phyloP scores from a whole-genome alignment of 352 stramenopile species.

The Albugo candida region DNA sequence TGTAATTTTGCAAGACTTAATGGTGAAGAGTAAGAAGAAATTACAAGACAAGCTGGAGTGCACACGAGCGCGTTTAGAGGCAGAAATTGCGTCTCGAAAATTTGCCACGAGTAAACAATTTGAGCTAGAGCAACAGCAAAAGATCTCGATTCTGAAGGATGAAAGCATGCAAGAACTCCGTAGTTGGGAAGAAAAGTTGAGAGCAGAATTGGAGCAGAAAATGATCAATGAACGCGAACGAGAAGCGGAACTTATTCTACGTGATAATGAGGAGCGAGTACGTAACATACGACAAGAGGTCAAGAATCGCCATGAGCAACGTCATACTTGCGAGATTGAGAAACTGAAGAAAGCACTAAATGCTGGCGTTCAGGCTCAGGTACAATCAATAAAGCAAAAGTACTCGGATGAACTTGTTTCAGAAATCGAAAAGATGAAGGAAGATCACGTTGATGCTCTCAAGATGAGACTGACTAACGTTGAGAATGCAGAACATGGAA shows the following conservation, averaged over 20 bases:
- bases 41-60: slow-evolving; percentile 20
- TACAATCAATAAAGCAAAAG: slow-evolving; percentile 28
- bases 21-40: slow-evolving; percentile 15
- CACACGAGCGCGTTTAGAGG: slow-evolving; percentile 16
- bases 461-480: too few species aligned
- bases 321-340: slow-evolving; percentile 24
- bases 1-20: slow-evolving; percentile 14
- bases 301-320: slow-evolving; percentile 14
- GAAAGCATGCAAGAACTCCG: slow-evolving; percentile 11
- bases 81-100: slow-evolving; percentile 19
- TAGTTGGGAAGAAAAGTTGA: slow-evolving; percentile 24
- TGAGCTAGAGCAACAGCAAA: slow-evolving; percentile 14
- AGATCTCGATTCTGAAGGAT: slow-evolving; percentile 14
- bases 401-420: slow-evolving; percentile 10
- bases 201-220: slow-evolving; percentile 23
- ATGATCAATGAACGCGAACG: slow-evolving; percentile 20
- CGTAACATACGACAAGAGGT: slow-evolving; percentile 21
- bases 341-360: slow-evolving; percentile 35
- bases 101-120: slow-evolving; percentile 15
- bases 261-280: slow-evolving; percentile 24
- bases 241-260: slow-evolving; percentile 14
- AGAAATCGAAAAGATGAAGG: slow-evolving; percentile 15
- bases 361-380: slow-evolving; percentile 35
- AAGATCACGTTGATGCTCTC: background rate
- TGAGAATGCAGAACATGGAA: too few species aligned